Conservation (phyloP, 768 basidiomycete species). For the Pholiota molesta region DNA sequence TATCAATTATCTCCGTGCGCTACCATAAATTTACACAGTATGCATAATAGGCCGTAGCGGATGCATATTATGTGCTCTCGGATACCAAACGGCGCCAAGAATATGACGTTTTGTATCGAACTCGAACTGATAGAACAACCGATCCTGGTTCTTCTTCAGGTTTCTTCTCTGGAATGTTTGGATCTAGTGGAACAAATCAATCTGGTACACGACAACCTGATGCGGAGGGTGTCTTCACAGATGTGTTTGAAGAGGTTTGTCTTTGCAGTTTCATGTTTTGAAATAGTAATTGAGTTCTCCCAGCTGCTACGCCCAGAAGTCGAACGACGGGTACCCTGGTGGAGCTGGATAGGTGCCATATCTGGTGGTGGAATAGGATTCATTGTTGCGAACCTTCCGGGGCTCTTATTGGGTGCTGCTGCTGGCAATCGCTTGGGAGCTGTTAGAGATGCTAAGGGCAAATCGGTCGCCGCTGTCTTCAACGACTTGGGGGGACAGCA, state of each 20-base stretch:
- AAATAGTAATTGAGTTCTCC: background rate
- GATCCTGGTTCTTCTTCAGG: slow-evolving; percentile 69
- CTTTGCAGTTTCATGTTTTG: background rate
- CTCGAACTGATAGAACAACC: slow-evolving; percentile 55
- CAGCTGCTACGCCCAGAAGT: slow-evolving; percentile 85
- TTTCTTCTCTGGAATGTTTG: slow-evolving; percentile 83
- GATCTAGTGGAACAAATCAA: slow-evolving; percentile 32
- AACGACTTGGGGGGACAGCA: slow-evolving; percentile 70
- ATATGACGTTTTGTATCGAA: slow-evolving; percentile 70
- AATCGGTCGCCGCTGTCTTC: slow-evolving; percentile 91
- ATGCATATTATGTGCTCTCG: slow-evolving; percentile 93
- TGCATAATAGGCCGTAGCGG: slow-evolving; percentile 80
- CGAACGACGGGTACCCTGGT: slow-evolving; percentile 68
- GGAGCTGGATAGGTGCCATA: slow-evolving; percentile 74
- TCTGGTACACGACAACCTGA: slow-evolving; percentile 56
- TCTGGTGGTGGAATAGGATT: slow-evolving; percentile 71
- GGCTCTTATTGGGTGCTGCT: slow-evolving; percentile 81
- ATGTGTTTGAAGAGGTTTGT: slow-evolving; percentile 89
- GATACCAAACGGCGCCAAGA: slow-evolving; percentile 73
- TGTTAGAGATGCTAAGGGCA: slow-evolving; percentile 91
- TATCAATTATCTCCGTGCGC: background rate
- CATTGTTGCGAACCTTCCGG: slow-evolving; percentile 80
- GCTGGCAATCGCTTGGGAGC: slow-evolving; percentile 93
- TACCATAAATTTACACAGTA: background rate
- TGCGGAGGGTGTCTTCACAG: slow-evolving; percentile 81